Evolutionary conservation across 352 stramenopile genomes (phyloP), one percentile per base, ranked within the genome.

Genomic region (Phytophthora rubi): DNA sequence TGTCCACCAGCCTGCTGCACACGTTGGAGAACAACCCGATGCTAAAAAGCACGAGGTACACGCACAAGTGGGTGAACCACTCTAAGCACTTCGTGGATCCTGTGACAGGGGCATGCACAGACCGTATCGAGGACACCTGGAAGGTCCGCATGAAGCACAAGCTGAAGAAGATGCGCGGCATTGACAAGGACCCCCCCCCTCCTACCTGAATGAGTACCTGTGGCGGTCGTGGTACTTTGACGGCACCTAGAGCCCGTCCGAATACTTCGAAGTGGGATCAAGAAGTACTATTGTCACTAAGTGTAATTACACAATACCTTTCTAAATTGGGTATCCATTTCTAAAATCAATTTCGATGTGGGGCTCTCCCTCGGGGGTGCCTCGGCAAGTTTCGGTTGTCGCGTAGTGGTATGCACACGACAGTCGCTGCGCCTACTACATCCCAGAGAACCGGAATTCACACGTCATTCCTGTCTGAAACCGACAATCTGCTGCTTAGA

Each of bases 51-150:
- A 62, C n/a, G 39, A 39, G 45, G 6, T 62, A 53, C 23, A 62
- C 18, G 2, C 53, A 51, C 12, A 8, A 35, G 9, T 52, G 53
- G 53, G 53, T 59, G 5, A 59, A 52, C 18, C 52, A 59, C 15
- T 28, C n/a, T 1, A 42, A 62, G 55, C 16, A 42, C 55, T 62
- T 53, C 18, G 53, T 59, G 16, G 53, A 59, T 18, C 53, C 53
- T 4, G 32, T n/a, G 3, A 59, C 33, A 2, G 53, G 53, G 3
- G 30, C 37, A 9, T 44, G 37, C 37, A 44, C 37, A 6, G n/a
- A 44, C 37, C 23, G 23, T 26, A 44, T 44, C 37, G 37, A 44
- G 37, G 37, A 9, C 37, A 44, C 37, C 8, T 44, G 37, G 37
- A 9, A 44, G 5, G 37, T 44, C 6, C 37, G 37, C 12, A 8